A percentile compares a stretch with the other conserved stretches of the same genome.
Conservation (phyloP, 208 protist genomes). For the Leishmania lainsoni region DNA sequence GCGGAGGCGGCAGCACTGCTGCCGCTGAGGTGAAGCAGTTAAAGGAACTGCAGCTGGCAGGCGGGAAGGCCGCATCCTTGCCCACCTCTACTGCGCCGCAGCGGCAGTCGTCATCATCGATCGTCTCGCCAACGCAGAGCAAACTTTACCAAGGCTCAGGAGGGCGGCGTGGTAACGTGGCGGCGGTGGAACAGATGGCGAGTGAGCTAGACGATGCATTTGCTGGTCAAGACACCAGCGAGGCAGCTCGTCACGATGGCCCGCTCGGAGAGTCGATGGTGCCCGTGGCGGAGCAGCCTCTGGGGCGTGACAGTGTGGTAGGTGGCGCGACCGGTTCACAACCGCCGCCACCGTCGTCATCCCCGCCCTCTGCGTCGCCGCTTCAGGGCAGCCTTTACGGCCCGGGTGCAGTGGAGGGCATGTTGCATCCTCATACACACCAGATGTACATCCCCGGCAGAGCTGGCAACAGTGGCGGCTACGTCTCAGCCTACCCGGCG, state of each 20-base stretch:
- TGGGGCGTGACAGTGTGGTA: neutral
- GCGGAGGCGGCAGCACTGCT: neutral
- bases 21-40: neutral
- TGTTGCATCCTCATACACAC: neutral
- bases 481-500: constrained; percentile 1
- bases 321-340: neutral
- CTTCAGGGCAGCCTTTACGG: constrained; percentile 5
- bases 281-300: constrained; percentile 11
- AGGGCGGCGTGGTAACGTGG: constrained; percentile 4
- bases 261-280: constrained; percentile 44
- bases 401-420: neutral
- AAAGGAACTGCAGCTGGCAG: neutral
- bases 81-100: neutral
- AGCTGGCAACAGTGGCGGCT: neutral
- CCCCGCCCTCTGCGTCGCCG: neutral
- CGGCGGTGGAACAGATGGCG: constrained; percentile 6
- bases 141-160: neutral
- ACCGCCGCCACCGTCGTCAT: constrained; percentile 6
- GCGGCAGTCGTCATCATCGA: neutral
- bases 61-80: neutral
- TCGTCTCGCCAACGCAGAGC: constrained; percentile 2
- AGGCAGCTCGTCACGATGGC: constrained; percentile 14
- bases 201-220: constrained; percentile 26
- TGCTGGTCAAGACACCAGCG: constrained; percentile 21
- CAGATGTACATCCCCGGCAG: constrained; percentile 1